phyloP scores from a whole-genome alignment of 2,329 filamentous ascomycete genomes.

The Cladosporium cucumerinum region DNA sequence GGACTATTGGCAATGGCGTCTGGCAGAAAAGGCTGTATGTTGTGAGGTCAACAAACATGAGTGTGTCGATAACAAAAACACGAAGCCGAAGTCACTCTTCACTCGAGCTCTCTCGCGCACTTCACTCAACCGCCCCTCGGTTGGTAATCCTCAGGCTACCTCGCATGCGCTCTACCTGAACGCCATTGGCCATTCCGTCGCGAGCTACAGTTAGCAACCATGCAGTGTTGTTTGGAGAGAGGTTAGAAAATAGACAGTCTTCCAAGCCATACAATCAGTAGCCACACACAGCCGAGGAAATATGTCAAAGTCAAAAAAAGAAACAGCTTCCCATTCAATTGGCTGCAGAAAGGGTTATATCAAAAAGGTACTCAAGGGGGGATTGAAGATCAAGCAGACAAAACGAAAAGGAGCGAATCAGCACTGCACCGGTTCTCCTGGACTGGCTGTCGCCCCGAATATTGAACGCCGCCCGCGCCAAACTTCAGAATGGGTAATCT shows the following conservation, averaged over 20 bases:
- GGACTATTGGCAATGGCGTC: background rate
- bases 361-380: constrained; percentile 15
- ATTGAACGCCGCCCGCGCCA: constrained; percentile 15
- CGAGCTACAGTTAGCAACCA: background rate
- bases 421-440: constrained; percentile 9
- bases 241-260: too few relatives aligned
- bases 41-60: background rate
- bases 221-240: too few relatives aligned
- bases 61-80: background rate
- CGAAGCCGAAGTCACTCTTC: background rate
- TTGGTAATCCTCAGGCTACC: background rate
- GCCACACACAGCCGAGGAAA: background rate
- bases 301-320: background rate
- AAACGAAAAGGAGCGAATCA: constrained; percentile 13
- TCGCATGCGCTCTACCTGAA: background rate
- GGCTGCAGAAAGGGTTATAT: constrained; percentile 14
- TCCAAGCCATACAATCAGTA: background rate
- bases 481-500: constrained; percentile 15
- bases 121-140: background rate
- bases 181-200: background rate
- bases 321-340: constrained; percentile 15
- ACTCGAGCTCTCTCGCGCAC: background rate
- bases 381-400: constrained; percentile 12
- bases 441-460: background rate
- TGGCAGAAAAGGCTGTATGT: background rate